These are phyloP conservation scores for Mixia osmundae DNA, from an alignment of 1,284 basidiomycete genomes.

Conservation along the genomic window DNA sequence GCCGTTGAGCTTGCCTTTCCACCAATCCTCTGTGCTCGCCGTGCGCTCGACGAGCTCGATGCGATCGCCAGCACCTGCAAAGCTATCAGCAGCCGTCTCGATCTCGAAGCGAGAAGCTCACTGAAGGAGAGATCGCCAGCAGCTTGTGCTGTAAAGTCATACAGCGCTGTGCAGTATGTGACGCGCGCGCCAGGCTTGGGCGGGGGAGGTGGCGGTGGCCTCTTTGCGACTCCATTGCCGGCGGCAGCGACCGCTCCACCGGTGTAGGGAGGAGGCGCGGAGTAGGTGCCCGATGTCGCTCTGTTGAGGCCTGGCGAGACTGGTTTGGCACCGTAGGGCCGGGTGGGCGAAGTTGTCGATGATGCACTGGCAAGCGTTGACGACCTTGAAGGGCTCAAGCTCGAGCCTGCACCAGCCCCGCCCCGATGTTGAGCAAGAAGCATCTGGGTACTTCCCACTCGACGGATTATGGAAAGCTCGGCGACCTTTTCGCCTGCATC, in stretches of 20 bases:
- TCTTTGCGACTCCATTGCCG: conserved; percentile 39
- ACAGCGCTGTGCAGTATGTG: conserved; percentile 50
- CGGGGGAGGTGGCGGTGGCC: conserved; percentile 64
- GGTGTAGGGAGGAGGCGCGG: conserved; percentile 19
- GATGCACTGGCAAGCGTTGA: conserved; percentile 10
- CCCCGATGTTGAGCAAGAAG: conserved; percentile 22
- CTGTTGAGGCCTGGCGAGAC: not conserved
- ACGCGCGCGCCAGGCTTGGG: conserved; percentile 45
- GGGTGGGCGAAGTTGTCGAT: not conserved
- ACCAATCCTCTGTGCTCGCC: conserved; percentile 80
- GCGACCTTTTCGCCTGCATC: conserved; percentile 42
- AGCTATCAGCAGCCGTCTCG: too few relatives aligned
- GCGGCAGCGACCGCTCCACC: conserved; percentile 20
- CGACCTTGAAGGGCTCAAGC: too few relatives aligned
- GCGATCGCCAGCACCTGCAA: conserved; percentile 68
- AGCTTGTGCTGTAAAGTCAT: conserved; percentile 81
- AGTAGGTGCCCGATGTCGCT: not conserved
- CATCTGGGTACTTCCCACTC: conserved; percentile 41
- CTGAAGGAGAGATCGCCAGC: conserved; percentile 82
- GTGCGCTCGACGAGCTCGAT: conserved; percentile 81
- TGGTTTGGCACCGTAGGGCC: conserved; percentile 4
- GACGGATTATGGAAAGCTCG: conserved; percentile 33
- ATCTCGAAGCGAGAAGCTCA: too few relatives aligned
- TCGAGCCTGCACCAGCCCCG: too few relatives aligned
- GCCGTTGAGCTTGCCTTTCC: conserved; percentile 60